Evolutionary conservation across 2,329 filamentous ascomycete species (phyloP).

Genomic region (Didymella segeticola): DNA sequence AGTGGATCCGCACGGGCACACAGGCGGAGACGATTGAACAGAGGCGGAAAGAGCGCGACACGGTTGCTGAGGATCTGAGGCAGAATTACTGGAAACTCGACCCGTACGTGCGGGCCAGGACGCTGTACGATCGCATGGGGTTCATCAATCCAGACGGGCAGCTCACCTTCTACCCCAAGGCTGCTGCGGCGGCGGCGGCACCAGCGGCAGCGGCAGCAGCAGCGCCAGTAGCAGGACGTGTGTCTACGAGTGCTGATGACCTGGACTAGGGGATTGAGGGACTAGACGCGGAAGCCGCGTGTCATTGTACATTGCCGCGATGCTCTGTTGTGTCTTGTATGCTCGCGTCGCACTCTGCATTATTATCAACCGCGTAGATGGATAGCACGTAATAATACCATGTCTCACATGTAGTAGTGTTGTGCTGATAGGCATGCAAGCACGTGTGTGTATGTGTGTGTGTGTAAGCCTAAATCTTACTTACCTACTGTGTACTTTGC

Average conservation of each 20-base stretch:
- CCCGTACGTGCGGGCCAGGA: conserved; percentile 81
- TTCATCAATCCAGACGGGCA: conserved; percentile 72
- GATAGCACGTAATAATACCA: too few species aligned
- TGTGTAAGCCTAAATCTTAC: too few species aligned
- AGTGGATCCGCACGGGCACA: conserved; percentile 71
- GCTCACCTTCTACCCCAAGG: conserved; percentile 71
- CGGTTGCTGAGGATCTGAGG: conserved; percentile 68
- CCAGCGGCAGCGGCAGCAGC: conserved; percentile 12
- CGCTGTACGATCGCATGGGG: conserved; percentile 83
- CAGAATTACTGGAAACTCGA: conserved; percentile 89
- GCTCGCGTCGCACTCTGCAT: too few species aligned
- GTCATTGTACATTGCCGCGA: too few species aligned
- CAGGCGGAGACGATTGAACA: conserved; percentile 49
- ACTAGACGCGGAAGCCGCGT: too few species aligned
- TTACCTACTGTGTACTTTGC: too few species aligned
- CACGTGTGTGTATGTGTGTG: too few species aligned
- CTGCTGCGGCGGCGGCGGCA: conserved; percentile 24
- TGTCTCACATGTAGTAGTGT: too few species aligned
- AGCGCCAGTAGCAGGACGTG: conserved; percentile 14
- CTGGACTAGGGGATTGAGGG: conserved; percentile 36
- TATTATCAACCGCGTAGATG: too few species aligned
- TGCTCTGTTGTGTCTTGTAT: too few species aligned
- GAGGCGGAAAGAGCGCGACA: conserved; percentile 64
- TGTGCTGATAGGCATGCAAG: too few species aligned
- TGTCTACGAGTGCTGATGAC: conserved; percentile 43